Evolutionary conservation across 108 stramenopile genomes (phyloP).

Genomic region (Parietichytrium sp.): DNA sequence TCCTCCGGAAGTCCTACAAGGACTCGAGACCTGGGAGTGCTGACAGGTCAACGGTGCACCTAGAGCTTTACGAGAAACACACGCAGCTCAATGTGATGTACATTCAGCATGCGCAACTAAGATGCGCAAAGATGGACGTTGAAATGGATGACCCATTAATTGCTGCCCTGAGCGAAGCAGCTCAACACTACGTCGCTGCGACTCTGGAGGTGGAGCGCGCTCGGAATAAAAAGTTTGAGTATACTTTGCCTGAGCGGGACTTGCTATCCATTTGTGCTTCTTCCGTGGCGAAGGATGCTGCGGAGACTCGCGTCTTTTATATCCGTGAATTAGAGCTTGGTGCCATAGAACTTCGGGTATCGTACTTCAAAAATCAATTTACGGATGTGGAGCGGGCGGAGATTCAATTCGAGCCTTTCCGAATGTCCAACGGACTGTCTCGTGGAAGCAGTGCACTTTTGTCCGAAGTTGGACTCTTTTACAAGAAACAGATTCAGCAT

Average conservation of each 20-base stretch:
- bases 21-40: too few relatives aligned
- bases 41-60: too few relatives aligned
- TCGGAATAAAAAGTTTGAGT: too few relatives aligned
- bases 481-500: background rate
- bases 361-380: background rate
- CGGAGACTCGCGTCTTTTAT: background rate
- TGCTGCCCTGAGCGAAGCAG: too few relatives aligned
- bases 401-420: background rate
- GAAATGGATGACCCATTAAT: background rate
- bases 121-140: background rate
- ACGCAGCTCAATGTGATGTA: background rate
- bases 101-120: background rate
- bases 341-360: background rate
- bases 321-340: background rate
- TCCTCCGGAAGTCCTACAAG: background rate
- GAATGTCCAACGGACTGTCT: background rate
- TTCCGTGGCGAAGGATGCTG: background rate
- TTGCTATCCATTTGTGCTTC: too few relatives aligned
- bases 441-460: background rate
- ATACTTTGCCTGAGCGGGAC: too few relatives aligned
- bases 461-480: background rate
- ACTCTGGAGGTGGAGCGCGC: too few relatives aligned
- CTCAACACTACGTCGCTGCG: too few relatives aligned
- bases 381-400: background rate
- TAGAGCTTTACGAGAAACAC: background rate